Percentiles rank a stretch among this genome's conserved stretches.
These are phyloP conservation scores for Pilaira anomala DNA, from an alignment of 192 early-diverging fungal species.

Conservation along the genomic window DNA sequence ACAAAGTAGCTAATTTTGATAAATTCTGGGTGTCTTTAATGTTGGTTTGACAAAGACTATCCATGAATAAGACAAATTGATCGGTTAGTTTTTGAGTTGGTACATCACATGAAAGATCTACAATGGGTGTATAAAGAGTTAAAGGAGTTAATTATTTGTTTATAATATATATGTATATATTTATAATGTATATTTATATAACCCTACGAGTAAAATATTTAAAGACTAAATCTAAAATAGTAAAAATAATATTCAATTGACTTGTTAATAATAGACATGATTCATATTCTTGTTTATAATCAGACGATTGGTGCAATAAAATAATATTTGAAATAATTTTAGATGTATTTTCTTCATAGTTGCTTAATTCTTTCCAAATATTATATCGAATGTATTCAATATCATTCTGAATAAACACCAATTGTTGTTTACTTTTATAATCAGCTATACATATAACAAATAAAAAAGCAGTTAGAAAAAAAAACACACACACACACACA, in stretches of 20 bases:
- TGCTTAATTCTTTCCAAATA: neutral
- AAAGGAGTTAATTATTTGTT: neutral
- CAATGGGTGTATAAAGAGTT: neutral
- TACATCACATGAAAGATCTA: slow-evolving; percentile 16
- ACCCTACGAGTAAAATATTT: neutral
- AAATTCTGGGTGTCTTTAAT: neutral
- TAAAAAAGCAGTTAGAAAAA: neutral
- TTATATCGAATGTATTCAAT: neutral
- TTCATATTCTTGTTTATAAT: neutral
- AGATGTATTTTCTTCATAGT: neutral
- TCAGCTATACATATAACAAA: slow-evolving; percentile 10
- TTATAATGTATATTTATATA: neutral
- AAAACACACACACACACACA: too few species aligned
- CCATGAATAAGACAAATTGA: neutral
- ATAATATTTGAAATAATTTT: neutral
- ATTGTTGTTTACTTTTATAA: neutral
- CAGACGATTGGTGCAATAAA: neutral
- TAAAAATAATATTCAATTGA: slow-evolving; percentile 4
- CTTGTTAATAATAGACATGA: neutral
- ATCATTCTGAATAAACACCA: neutral
- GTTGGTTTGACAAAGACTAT: neutral
- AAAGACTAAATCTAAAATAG: slow-evolving; percentile 5
- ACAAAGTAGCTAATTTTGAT: neutral
- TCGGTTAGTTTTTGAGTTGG: neutral
- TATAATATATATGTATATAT: neutral